phyloP scores from a whole-genome alignment of 768 basidiomycete species.

The Xanthoconium purpureum region DNA sequence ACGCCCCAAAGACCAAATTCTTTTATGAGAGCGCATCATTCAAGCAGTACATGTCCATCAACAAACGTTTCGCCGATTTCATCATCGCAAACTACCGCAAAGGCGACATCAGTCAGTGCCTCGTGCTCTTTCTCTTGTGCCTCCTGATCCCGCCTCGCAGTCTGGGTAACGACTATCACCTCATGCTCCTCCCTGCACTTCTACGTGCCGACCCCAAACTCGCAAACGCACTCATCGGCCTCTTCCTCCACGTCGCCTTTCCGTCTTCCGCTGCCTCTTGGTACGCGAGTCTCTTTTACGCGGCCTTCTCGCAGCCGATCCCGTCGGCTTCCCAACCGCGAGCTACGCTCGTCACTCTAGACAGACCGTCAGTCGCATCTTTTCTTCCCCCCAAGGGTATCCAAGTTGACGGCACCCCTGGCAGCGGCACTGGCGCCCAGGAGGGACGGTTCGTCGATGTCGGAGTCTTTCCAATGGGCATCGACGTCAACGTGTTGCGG shows the following conservation, averaged over 20 bases:
- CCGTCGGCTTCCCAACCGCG: conserved; percentile 89
- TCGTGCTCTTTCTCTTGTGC: neutral
- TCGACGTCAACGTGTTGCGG: conserved; percentile 68
- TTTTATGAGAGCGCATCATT: conserved; percentile 80
- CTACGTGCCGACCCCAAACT: conserved; percentile 63
- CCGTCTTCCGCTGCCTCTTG: conserved; percentile 90
- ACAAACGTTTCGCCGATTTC: conserved; percentile 83
- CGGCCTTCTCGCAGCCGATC: conserved; percentile 92
- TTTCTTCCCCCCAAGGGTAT: conserved; percentile 81
- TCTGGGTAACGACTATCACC: conserved; percentile 97
- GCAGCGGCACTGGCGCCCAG: neutral
- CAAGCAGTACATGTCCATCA: conserved; percentile 85
- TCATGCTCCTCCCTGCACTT: conserved; percentile 87
- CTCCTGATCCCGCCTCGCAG: conserved; percentile 19
- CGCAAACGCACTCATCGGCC: conserved; percentile 49
- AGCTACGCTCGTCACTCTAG: conserved; percentile 82
- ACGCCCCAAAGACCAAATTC: conserved; percentile 79
- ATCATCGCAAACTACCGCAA: conserved; percentile 80
- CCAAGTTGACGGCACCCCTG: conserved; percentile 44
- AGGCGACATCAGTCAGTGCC: conserved; percentile 70
- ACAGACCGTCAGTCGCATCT: conserved; percentile 78
- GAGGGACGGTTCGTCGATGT: conserved; percentile 74
- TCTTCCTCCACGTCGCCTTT: conserved; percentile 98
- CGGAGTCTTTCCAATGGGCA: conserved; percentile 88
- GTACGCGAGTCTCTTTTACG: conserved; percentile 73